A percentile compares a stretch with the other conserved stretches of the same genome.
phyloP scores from a whole-genome alignment of 2,329 filamentous ascomycete species.

The Aspergillus jensenii region DNA sequence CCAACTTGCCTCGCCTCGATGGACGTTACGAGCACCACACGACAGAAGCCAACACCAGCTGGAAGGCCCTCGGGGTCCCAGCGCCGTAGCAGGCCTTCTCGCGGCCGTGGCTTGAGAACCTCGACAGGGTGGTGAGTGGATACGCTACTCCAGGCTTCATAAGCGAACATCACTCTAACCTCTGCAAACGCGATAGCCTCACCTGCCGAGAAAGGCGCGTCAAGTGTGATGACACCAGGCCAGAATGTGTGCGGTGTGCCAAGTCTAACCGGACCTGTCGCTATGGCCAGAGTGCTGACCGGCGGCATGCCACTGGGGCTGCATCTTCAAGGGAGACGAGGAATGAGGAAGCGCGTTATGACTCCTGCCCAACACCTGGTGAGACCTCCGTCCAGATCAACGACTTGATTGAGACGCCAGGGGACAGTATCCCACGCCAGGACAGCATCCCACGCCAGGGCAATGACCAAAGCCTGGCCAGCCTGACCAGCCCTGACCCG shows the following conservation, averaged over 20 bases:
- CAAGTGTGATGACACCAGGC: slow-evolving; percentile 18
- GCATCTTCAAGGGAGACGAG: not conserved
- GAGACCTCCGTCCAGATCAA: too few relatives aligned
- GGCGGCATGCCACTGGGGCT: not conserved
- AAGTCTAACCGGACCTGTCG: slow-evolving; percentile 13
- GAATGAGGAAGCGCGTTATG: not conserved
- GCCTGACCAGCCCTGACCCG: not conserved
- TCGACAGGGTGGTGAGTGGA: slow-evolving; percentile 16
- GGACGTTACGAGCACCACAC: too few relatives aligned
- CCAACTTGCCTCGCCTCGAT: too few relatives aligned
- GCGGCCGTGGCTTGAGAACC: slow-evolving; percentile 16
- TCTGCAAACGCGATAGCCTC: slow-evolving; percentile 11
- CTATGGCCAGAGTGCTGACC: slow-evolving; percentile 6
- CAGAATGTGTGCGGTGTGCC: slow-evolving; percentile 12
- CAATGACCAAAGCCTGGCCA: too few relatives aligned
- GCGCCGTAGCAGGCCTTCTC: slow-evolving; percentile 13
- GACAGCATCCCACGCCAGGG: too few relatives aligned
- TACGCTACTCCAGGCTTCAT: not conserved
- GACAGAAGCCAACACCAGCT: too few relatives aligned
- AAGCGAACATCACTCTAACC: not conserved
- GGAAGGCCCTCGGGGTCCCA: not conserved
- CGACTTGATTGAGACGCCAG: too few relatives aligned
- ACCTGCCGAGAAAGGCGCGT: slow-evolving; percentile 21
- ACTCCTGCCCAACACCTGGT: too few relatives aligned
- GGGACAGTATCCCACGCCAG: too few relatives aligned